These are phyloP conservation scores for Magnusiomyces tetraspermus DNA, from an alignment of 1,139 yeast genomes.

Conservation along the genomic window DNA sequence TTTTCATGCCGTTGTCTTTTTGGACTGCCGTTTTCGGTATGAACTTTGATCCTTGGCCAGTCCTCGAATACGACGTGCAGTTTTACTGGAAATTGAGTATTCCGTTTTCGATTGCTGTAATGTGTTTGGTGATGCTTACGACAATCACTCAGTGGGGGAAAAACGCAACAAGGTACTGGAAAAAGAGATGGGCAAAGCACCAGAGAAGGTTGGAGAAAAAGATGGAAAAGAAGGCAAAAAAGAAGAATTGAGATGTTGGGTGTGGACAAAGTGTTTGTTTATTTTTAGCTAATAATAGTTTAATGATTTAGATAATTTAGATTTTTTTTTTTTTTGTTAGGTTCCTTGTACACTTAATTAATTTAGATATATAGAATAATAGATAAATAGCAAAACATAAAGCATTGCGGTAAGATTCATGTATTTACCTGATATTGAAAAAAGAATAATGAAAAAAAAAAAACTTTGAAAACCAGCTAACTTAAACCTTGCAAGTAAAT, in stretches of 20 bases:
- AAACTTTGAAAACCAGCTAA: too few relatives aligned
- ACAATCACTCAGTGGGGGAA: constrained; percentile 12
- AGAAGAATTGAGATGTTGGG: background rate
- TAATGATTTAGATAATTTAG: too few relatives aligned
- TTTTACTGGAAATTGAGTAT: constrained; percentile 45
- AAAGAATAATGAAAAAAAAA: too few relatives aligned
- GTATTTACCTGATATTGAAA: too few relatives aligned
- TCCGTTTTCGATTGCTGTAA: constrained; percentile 39
- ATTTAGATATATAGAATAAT: too few relatives aligned
- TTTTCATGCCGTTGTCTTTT: constrained; percentile 45
- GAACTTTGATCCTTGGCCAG: constrained; percentile 45
- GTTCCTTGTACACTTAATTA: too few relatives aligned
- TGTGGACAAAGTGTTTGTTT: background rate
- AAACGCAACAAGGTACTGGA: constrained; percentile 6
- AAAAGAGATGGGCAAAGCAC: constrained; percentile 9
- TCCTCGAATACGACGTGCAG: constrained; percentile 36
- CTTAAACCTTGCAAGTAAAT: too few relatives aligned
- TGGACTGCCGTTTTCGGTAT: constrained; percentile 52
- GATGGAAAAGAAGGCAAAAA: constrained; percentile 9
- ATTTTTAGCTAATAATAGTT: too few relatives aligned
- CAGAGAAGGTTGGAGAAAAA: constrained; percentile 9
- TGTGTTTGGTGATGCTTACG: constrained; percentile 25
- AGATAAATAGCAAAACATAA: too few relatives aligned
- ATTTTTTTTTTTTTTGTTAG: too few relatives aligned
- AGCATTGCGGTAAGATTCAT: too few relatives aligned